phyloP scores from a whole-genome alignment of 768 basidiomycete species.

The Flagelloscypha sp. region DNA sequence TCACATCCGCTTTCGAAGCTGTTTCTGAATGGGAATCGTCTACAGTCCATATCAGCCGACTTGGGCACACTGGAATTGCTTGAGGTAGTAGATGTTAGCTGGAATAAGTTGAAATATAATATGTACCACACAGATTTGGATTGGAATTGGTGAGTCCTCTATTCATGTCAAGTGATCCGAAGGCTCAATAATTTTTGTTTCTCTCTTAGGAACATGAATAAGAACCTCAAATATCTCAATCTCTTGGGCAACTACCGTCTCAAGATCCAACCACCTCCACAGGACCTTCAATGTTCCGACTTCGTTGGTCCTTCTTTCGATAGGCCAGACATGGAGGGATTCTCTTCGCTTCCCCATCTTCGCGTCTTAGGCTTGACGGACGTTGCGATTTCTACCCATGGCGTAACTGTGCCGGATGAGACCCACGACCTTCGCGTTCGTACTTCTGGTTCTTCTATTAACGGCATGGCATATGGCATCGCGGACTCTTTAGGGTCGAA shows the following conservation, averaged over 20 bases:
- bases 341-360: slow-evolving; percentile 49
- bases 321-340: slow-evolving; percentile 41
- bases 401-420: slow-evolving; percentile 42
- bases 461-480: slow-evolving; percentile 69
- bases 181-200: not conserved
- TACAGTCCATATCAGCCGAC: slow-evolving; percentile 65
- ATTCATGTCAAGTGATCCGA: not conserved
- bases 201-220: slow-evolving; percentile 59
- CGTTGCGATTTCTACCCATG: slow-evolving; percentile 44
- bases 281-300: slow-evolving; percentile 16
- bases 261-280: slow-evolving; percentile 67
- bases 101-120: slow-evolving; percentile 67
- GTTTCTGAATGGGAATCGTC: slow-evolving; percentile 66
- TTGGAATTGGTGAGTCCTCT: slow-evolving; percentile 60
- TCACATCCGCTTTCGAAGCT: slow-evolving; percentile 45
- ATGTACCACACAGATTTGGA: slow-evolving; percentile 76
- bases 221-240: slow-evolving; percentile 63
- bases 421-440: slow-evolving; percentile 63
- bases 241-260: slow-evolving; percentile 71
- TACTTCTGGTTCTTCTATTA: slow-evolving; percentile 61
- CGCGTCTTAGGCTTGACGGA: slow-evolving; percentile 72
- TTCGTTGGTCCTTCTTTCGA: slow-evolving; percentile 22
- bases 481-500: slow-evolving; percentile 56
- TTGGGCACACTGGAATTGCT: slow-evolving; percentile 52
- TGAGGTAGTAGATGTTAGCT: slow-evolving; percentile 59